phyloP scores from a whole-genome alignment of 1,284 basidiomycete genomes.

The Sanghuangporus weigelae region DNA sequence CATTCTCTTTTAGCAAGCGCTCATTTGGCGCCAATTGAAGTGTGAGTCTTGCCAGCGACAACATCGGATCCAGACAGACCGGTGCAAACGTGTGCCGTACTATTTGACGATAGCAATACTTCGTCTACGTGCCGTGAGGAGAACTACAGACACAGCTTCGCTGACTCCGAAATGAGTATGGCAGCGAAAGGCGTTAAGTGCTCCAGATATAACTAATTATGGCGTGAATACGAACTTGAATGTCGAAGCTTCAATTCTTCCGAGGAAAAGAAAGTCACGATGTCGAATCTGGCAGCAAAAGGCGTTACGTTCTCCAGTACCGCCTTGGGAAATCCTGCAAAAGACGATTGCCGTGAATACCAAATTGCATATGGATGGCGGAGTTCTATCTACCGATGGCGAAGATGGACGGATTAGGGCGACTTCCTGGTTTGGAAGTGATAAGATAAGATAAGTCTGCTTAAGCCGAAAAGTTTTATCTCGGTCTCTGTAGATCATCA shows the following conservation, averaged over 20 bases:
- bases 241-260: neutral
- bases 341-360: neutral
- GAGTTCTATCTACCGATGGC: neutral
- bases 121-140: neutral
- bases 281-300: neutral
- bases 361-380: neutral
- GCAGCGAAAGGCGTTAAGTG: neutral
- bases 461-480: neutral
- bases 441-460: neutral
- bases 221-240: neutral
- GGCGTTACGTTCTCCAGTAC: neutral
- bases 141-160: neutral
- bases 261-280: neutral
- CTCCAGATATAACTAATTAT: neutral
- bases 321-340: neutral
- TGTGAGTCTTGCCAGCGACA: neutral
- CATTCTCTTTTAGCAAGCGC: neutral
- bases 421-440: neutral
- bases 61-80: neutral
- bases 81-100: neutral
- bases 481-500: neutral
- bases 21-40: neutral
- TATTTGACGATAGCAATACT: neutral
- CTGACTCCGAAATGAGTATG: neutral
- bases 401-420: neutral